Evolutionary conservation across 257 asterid species (phyloP).

Genomic region (Rehmannia glutinosa): DNA sequence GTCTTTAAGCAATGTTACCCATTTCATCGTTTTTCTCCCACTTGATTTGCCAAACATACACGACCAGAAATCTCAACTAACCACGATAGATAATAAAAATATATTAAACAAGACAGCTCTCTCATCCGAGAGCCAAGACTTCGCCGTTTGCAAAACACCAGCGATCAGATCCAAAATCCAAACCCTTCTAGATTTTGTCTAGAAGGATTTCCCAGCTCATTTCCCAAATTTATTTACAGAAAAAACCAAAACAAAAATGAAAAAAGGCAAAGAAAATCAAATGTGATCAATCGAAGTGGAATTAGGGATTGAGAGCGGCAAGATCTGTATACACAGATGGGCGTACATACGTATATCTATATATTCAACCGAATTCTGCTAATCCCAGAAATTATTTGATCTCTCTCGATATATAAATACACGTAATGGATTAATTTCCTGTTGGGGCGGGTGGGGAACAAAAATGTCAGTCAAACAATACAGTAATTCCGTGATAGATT

Average conservation of each 20-base stretch:
- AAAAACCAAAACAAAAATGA: background rate
- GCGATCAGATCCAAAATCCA: slow-evolving; percentile 57
- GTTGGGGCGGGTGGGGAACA: slow-evolving; percentile 13
- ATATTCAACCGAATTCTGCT: slow-evolving; percentile 21
- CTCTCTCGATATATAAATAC: background rate
- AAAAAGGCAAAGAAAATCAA: slow-evolving; percentile 6
- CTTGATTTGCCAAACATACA: slow-evolving; percentile 57
- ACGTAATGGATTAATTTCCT: background rate
- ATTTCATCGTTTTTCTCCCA: slow-evolving; percentile 86
- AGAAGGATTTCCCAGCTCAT: slow-evolving; percentile 64
- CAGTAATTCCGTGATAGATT: slow-evolving; percentile 20
- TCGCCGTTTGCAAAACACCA: slow-evolving; percentile 35
- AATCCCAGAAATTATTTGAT: slow-evolving; percentile 21
- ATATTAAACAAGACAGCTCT: slow-evolving; percentile 34
- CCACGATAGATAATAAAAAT: slow-evolving; percentile 15
- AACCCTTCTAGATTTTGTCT: slow-evolving; percentile 58
- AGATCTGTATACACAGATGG: slow-evolving; percentile 47
- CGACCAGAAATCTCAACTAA: slow-evolving; percentile 24
- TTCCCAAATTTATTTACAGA: slow-evolving; percentile 25
- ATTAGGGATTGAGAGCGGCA: slow-evolving; percentile 37
- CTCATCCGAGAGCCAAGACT: slow-evolving; percentile 57
- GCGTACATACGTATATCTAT: slow-evolving; percentile 9
- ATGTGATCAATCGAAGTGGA: slow-evolving; percentile 42
- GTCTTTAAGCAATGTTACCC: slow-evolving; percentile 97
- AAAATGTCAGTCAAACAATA: slow-evolving; percentile 24